phyloP scores from a whole-genome alignment of 2,329 filamentous ascomycete species.

The Clarireedia paspali region DNA sequence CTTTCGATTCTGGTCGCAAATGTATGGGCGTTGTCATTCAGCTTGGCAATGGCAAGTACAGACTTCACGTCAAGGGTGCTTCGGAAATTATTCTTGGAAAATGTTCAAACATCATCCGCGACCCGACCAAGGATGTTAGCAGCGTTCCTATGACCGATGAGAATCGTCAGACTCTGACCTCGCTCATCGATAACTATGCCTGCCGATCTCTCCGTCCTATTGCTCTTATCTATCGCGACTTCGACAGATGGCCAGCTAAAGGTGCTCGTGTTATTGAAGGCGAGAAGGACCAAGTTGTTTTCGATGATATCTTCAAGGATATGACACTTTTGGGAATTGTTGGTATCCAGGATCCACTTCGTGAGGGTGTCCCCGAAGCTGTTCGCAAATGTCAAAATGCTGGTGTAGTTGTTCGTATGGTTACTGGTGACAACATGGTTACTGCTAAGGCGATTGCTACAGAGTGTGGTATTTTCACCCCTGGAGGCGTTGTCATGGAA shows the following conservation, averaged over 20 bases:
- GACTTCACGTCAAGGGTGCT: slow-evolving; percentile 45
- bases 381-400: slow-evolving; percentile 60
- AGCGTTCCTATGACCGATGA: slow-evolving; percentile 45
- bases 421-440: slow-evolving; percentile 64
- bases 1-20: slow-evolving; percentile 41
- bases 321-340: slow-evolving; percentile 69
- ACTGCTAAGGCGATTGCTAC: slow-evolving; percentile 67
- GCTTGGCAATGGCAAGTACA: slow-evolving; percentile 35
- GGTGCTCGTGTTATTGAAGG: slow-evolving; percentile 49
- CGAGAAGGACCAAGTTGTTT: slow-evolving; percentile 52
- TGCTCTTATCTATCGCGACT: slow-evolving; percentile 66
- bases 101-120: slow-evolving; percentile 44
- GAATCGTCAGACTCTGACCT: slow-evolving; percentile 45
- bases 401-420: slow-evolving; percentile 66
- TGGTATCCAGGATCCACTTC: slow-evolving; percentile 68
- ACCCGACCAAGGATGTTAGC: slow-evolving; percentile 49
- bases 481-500: slow-evolving; percentile 57
- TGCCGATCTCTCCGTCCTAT: slow-evolving; percentile 67
- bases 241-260: slow-evolving; percentile 57
- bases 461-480: slow-evolving; percentile 56
- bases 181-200: slow-evolving; percentile 54
- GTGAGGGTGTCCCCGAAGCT: slow-evolving; percentile 58
- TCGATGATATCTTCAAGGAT: slow-evolving; percentile 60
- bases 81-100: slow-evolving; percentile 42
- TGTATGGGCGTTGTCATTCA: slow-evolving; percentile 62